Evolutionary conservation across 2,329 filamentous ascomycete species (phyloP).

Genomic region (Gyromitra esculenta): DNA sequence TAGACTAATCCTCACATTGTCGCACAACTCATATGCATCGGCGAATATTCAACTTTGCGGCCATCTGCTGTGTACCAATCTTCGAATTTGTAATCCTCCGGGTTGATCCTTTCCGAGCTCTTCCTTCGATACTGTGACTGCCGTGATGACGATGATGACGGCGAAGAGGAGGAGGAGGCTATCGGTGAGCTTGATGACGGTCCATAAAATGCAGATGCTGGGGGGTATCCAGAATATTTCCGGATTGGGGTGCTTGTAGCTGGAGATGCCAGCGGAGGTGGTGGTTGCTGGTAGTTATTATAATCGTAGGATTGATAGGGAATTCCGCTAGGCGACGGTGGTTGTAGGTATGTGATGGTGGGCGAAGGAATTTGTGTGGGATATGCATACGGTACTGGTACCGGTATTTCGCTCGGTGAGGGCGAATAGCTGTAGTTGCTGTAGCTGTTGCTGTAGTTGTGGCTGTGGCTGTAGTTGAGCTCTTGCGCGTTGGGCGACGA

Average conservation of each 20-base stretch:
- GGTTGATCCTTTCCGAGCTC: constrained; percentile 32
- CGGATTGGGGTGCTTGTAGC: constrained; percentile 26
- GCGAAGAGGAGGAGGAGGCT: constrained; percentile 18
- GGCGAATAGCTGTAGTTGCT: constrained; percentile 32
- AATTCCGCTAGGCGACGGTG: constrained; percentile 24
- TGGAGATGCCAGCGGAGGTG: constrained; percentile 16
- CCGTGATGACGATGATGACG: constrained; percentile 27
- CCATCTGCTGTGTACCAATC: constrained; percentile 54
- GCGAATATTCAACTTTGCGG: constrained; percentile 52
- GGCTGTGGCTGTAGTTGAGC: constrained; percentile 37
- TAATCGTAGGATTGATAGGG: constrained; percentile 41
- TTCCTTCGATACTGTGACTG: constrained; percentile 37
- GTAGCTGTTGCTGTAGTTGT: not conserved
- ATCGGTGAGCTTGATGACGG: constrained; percentile 28
- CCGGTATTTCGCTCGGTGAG: constrained; percentile 22
- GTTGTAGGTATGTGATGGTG: constrained; percentile 33
- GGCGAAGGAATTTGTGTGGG: constrained; percentile 23
- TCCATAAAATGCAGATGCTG: constrained; percentile 54
- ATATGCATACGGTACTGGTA: constrained; percentile 29
- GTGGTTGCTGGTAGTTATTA: constrained; percentile 25
- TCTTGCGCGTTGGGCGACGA: constrained; percentile 43
- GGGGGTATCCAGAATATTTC: constrained; percentile 53
- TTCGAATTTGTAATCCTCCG: constrained; percentile 51
- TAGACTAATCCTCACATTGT: constrained; percentile 46
- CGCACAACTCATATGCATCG: constrained; percentile 52